These are phyloP conservation scores for Venturia oleaginea DNA, from an alignment of 2,329 filamentous ascomycete species.

Conservation along the genomic window DNA sequence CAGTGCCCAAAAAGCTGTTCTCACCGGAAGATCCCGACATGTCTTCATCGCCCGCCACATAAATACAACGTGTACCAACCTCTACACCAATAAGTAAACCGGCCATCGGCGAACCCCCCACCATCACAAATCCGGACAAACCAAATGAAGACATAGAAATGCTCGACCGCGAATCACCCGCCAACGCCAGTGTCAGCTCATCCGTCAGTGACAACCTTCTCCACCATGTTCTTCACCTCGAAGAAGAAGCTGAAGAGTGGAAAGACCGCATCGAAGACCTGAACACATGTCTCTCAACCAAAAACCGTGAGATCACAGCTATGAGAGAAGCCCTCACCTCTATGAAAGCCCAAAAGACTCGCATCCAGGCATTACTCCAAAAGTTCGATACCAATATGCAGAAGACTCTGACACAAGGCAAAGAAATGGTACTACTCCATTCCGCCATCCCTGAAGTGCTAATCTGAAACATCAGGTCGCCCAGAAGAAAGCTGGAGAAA, in stretches of 20 bases:
- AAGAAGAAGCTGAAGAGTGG: constrained; percentile 5
- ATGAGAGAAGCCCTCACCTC: neutral
- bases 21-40: neutral
- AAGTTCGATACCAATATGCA: neutral
- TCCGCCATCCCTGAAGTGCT: neutral
- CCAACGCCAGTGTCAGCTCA: neutral
- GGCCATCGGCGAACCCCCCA: neutral
- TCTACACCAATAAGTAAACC: neutral
- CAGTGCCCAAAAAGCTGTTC: neutral
- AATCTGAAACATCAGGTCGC: neutral
- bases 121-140: neutral
- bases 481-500: neutral
- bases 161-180: neutral
- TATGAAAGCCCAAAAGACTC: neutral
- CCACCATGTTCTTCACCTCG: neutral
- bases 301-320: neutral
- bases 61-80: neutral
- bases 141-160: neutral
- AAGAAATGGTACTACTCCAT: neutral
- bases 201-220: neutral
- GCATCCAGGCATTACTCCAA: neutral
- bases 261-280: neutral
- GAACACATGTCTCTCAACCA: neutral
- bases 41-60: neutral
- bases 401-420: neutral